Evolutionary conservation across 331 rosid genomes (phyloP).

Genomic region (Phaseolus coccineus): DNA sequence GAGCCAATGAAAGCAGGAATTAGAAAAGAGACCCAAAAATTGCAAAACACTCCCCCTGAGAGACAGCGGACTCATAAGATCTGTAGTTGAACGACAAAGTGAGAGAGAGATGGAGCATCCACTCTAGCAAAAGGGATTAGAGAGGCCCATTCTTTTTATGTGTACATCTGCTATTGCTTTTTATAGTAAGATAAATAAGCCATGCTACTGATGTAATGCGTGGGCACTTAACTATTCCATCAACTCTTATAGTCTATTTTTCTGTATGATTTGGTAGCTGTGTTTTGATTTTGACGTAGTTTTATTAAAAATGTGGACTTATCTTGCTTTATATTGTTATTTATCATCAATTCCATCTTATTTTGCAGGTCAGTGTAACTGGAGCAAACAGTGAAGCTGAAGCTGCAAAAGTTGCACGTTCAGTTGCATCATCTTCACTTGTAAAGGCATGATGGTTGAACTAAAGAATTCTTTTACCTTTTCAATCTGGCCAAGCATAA

Average conservation of each 20-base stretch:
- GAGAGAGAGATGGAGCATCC: no score
- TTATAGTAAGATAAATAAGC: slow-evolving; percentile 12
- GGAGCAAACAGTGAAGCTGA: slow-evolving; percentile 84
- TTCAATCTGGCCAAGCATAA: slow-evolving; percentile 29
- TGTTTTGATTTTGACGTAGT: slow-evolving; percentile 11
- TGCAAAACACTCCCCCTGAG: background rate
- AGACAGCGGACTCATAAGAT: background rate
- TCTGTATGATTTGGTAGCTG: slow-evolving; percentile 32
- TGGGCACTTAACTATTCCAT: background rate
- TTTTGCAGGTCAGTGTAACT: slow-evolving; percentile 70
- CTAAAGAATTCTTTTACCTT: slow-evolving; percentile 23
- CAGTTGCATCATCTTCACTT: slow-evolving; percentile 92
- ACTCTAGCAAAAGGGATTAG: background rate
- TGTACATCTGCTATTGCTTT: background rate
- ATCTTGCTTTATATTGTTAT: slow-evolving; percentile 25
- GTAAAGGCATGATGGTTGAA: slow-evolving; percentile 71
- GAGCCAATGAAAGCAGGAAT: background rate
- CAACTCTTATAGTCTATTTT: background rate
- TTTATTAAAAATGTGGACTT: slow-evolving; percentile 11
- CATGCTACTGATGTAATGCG: background rate
- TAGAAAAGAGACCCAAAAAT: background rate
- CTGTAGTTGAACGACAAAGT: background rate
- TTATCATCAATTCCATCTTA: slow-evolving; percentile 34
- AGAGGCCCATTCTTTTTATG: background rate
- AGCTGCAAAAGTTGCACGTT: slow-evolving; percentile 94